phyloP scores from a whole-genome alignment of 2,329 filamentous ascomycete genomes.

The Cercospora sp. region DNA sequence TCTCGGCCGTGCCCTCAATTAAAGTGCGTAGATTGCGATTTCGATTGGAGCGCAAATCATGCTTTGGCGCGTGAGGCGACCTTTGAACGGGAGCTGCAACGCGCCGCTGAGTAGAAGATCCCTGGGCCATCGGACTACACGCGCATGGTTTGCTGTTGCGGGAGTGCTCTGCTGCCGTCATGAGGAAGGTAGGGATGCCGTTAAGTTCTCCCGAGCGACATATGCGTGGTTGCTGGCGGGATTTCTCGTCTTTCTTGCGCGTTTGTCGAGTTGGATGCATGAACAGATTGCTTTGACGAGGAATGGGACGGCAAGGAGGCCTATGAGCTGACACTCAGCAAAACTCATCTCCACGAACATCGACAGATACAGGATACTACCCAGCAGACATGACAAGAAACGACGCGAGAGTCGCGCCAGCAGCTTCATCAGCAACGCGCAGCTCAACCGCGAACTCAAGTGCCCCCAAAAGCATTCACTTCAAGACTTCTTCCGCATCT shows the following conservation, averaged over 20 bases:
- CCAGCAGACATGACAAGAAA: not conserved
- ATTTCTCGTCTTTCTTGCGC: not conserved
- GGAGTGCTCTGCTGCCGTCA: not conserved
- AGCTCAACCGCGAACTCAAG: not conserved
- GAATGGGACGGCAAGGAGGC: not conserved
- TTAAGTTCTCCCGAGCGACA: not conserved
- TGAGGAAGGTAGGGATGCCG: not conserved
- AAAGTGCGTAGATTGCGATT: not conserved
- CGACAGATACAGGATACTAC: not conserved
- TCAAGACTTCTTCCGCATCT: not conserved
- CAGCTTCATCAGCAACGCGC: not conserved
- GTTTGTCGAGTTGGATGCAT: not conserved
- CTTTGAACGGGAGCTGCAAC: constrained; percentile 1
- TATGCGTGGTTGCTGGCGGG: not conserved
- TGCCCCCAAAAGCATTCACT: not conserved
- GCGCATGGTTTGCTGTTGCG: not conserved
- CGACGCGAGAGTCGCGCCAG: not conserved
- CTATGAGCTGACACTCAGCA: not conserved
- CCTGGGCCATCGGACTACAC: not conserved
- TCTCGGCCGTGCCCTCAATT: not conserved
- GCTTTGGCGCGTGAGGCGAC: not conserved
- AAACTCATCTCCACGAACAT: not conserved
- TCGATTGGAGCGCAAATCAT: not conserved
- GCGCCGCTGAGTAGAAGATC: not conserved
- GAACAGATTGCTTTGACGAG: not conserved